Percentiles rank a stretch among this genome's conserved stretches.
Evolutionary conservation across 2,329 filamentous ascomycete species (phyloP).

Genomic region (Apiospora koreana): DNA sequence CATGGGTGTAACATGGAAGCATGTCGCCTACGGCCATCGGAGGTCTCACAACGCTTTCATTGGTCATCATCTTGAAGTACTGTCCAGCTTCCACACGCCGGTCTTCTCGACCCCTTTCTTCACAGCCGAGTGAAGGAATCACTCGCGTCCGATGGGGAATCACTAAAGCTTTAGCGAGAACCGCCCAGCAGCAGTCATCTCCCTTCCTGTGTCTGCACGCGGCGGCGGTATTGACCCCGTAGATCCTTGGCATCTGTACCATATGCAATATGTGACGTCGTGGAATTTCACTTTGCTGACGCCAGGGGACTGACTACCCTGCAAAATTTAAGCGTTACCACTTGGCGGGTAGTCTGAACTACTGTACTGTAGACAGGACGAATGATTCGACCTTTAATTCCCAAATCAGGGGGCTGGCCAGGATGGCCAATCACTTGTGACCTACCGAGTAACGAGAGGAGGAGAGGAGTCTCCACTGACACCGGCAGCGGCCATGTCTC

Average conservation of each 20-base stretch:
- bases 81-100: not conserved
- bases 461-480: not conserved
- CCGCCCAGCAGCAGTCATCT: not conserved
- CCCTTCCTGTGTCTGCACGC: not conserved
- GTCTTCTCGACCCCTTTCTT: not conserved
- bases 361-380: too few relatives aligned
- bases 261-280: not conserved
- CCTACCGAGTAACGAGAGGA: not conserved
- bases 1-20: not conserved
- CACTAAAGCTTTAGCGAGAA: not conserved
- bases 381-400: too few relatives aligned
- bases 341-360: too few relatives aligned
- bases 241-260: not conserved
- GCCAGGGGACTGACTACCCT: too few relatives aligned
- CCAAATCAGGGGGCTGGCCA: not conserved
- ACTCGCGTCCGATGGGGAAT: not conserved
- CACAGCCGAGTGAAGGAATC: too few relatives aligned
- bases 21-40: not conserved
- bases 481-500: not conserved
- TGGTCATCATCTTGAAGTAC: not conserved
- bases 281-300: too few relatives aligned
- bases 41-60: too few relatives aligned
- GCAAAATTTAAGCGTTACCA: too few relatives aligned
- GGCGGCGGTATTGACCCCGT: not conserved
- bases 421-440: not conserved